phyloP scores from a whole-genome alignment of 306 rosid genomes.

The Parietaria judaica region DNA sequence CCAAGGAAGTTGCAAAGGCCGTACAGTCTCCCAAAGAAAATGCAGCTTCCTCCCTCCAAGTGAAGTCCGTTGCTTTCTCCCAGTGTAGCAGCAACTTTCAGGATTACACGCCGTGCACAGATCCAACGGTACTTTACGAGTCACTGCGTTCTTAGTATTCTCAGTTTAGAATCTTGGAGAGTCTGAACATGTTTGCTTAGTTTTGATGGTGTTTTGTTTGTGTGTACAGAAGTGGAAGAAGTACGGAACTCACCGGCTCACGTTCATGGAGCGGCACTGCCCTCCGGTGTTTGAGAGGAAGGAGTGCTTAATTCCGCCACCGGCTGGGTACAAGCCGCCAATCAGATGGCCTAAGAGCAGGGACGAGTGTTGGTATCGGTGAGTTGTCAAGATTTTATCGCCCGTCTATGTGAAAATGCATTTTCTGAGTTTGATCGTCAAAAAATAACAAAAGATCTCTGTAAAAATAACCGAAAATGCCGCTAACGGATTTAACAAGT shows the following conservation, averaged over 20 bases:
- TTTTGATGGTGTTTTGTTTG: conserved; percentile 8
- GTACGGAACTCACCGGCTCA: conserved; percentile 67
- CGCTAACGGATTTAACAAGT: too few relatives aligned
- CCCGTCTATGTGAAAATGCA: not conserved
- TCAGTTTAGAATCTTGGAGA: not conserved
- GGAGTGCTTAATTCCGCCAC: conserved; percentile 91
- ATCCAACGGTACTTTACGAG: conserved; percentile 68
- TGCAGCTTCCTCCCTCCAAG: conserved; percentile 41
- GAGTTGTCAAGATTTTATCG: conserved; percentile 5
- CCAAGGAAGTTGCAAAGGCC: conserved; percentile 26
- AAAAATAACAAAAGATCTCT: too few relatives aligned
- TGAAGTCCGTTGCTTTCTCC: conserved; percentile 40
- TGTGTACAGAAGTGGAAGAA: conserved; percentile 79
- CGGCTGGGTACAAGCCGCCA: conserved; percentile 84
- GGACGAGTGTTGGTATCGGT: conserved; percentile 98
- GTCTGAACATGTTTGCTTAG: not conserved
- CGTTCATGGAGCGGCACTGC: conserved; percentile 94
- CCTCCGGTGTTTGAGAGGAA: conserved; percentile 80
- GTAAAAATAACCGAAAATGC: too few relatives aligned
- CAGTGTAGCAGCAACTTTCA: conserved; percentile 65
- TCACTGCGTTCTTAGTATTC: conserved; percentile 8
- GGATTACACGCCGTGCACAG: conserved; percentile 97
- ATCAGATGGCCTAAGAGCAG: conserved; percentile 95
- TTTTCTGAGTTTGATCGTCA: too few relatives aligned
- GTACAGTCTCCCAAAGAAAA: conserved; percentile 35